Percentiles rank a stretch among this genome's conserved stretches.
These are phyloP conservation scores for Boletus rufocinnamomeus DNA, from an alignment of 768 basidiomycete species.

Conservation along the genomic window DNA sequence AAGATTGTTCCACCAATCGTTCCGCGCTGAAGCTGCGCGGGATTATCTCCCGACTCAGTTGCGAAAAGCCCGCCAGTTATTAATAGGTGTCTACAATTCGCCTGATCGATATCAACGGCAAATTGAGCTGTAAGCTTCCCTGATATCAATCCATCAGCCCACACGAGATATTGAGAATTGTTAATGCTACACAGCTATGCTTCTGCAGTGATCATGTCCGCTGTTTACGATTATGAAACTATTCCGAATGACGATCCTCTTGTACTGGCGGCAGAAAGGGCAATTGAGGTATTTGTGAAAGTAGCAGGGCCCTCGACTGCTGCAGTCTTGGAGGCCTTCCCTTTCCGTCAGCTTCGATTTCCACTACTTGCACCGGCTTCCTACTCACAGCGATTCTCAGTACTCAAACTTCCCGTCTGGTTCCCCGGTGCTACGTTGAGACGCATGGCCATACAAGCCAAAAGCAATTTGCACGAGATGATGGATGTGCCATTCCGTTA, in stretches of 20 bases:
- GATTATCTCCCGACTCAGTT: constrained; percentile 30
- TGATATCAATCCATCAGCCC: neutral
- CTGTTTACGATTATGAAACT: constrained; percentile 37
- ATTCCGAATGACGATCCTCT: constrained; percentile 30
- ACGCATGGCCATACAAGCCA: constrained; percentile 33
- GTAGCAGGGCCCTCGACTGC: constrained; percentile 29
- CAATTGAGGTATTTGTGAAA: constrained; percentile 29
- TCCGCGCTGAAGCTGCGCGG: constrained; percentile 29
- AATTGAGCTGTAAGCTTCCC: constrained; percentile 33
- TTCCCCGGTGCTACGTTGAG: constrained; percentile 39
- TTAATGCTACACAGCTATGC: constrained; percentile 28
- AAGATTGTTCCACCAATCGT: constrained; percentile 36
- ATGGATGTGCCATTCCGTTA: constrained; percentile 32
- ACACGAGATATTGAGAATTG: constrained; percentile 5
- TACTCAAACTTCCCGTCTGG: constrained; percentile 36
- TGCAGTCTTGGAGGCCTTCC: constrained; percentile 34
- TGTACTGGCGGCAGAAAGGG: constrained; percentile 32
- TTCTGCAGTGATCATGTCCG: constrained; percentile 36
- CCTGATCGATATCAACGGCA: constrained; percentile 31
- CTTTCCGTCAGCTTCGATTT: constrained; percentile 31
- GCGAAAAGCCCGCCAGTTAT: constrained; percentile 32
- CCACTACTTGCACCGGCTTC: neutral
- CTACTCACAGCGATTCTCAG: constrained; percentile 23
- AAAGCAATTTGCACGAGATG: constrained; percentile 31
- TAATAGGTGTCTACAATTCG: constrained; percentile 23